Evolutionary conservation across 192 early-diverging fungal genomes (phyloP).

Genomic region (Rhizophagus clarus): DNA sequence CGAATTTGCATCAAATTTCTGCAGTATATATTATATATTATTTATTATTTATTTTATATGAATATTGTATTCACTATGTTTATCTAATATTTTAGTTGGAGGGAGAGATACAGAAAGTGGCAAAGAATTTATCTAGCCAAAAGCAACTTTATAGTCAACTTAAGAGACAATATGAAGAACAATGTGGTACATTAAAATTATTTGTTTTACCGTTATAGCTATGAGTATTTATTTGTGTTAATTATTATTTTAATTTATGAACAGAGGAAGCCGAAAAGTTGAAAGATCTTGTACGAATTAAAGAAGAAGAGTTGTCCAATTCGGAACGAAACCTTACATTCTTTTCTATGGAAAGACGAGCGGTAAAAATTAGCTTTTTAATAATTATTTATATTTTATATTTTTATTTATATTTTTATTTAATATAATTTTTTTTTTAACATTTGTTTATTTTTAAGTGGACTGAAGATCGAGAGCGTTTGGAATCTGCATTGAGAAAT

Average conservation of each 20-base stretch:
- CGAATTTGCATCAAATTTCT: slow-evolving; percentile 45
- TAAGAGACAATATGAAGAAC: slow-evolving; percentile 43
- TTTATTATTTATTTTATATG: background rate
- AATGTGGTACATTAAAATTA: slow-evolving; percentile 38
- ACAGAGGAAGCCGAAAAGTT: slow-evolving; percentile 49
- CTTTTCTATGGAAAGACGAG: slow-evolving; percentile 33
- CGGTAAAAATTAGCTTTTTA: background rate
- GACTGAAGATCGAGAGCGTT: slow-evolving; percentile 41
- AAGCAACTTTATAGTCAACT: slow-evolving; percentile 46
- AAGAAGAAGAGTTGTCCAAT: slow-evolving; percentile 41
- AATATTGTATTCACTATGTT: background rate
- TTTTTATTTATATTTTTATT: background rate
- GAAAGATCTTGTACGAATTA: slow-evolving; percentile 39
- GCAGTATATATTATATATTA: slow-evolving; percentile 32
- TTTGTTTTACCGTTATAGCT: background rate
- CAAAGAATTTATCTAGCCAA: slow-evolving; percentile 41
- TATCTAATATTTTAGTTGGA: slow-evolving; percentile 36
- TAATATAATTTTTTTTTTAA: background rate
- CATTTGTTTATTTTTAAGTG: slow-evolving; percentile 10
- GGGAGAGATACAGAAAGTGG: slow-evolving; percentile 40
- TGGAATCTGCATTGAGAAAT: slow-evolving; percentile 31
- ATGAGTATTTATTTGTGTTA: background rate
- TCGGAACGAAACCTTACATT: slow-evolving; percentile 36
- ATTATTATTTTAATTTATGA: background rate
- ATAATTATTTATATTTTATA: background rate